Base-by-base conservation (phyloP, 108 stramenopile genomes). In the Fistulifera solaris region DNA sequence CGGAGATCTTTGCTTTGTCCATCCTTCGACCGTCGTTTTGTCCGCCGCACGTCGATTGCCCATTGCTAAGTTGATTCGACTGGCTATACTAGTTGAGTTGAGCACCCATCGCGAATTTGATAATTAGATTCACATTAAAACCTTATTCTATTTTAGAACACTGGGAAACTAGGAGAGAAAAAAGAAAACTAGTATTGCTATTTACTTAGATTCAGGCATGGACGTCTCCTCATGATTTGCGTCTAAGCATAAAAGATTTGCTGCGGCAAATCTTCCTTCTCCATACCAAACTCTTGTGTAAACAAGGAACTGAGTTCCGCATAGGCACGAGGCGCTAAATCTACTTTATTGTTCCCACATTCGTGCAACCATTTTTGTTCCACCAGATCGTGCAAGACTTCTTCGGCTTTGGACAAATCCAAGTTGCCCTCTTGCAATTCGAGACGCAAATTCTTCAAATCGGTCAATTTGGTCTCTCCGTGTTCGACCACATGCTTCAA, bases 241-340 rank as follows among this genome's bases (percentile, higher is more conserved):
- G 8, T 8, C 31, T 35, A 35, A 6, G 3, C 6, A 35, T 35
- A 35, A 24, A 43, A 35, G 26, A 56, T 41, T 1, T 43, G 18
- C 12, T 53, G 52, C 31, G 52, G 31, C 52, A 38, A 10, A 14
- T 18, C 58, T 31, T 59, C 26, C 14, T 46, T 40, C 12, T 48
- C 47, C n/a, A 48, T 48, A 14, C 26, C 58, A 19, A 40, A 40
- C 25, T 48, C 47, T 21, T 45, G 19, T 11, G 44, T 45, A 17
- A 45, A 45, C 44, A 45, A 19, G 11, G 16, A 21, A 6, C 19
- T 19, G 7, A 45, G 21, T 21, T 45, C 44, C 4, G 21, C 21
- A 21, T 8, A 45, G 6, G 44, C 21, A 21, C 44, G 44, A 17
- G 44, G 44, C 44, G 44, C 44, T 11, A 45, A 21, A 6, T 45